A percentile compares a stretch with the other conserved stretches of the same genome.
phyloP scores from a whole-genome alignment of 768 basidiomycete genomes.

The Brasilioporus rufonigricans region DNA sequence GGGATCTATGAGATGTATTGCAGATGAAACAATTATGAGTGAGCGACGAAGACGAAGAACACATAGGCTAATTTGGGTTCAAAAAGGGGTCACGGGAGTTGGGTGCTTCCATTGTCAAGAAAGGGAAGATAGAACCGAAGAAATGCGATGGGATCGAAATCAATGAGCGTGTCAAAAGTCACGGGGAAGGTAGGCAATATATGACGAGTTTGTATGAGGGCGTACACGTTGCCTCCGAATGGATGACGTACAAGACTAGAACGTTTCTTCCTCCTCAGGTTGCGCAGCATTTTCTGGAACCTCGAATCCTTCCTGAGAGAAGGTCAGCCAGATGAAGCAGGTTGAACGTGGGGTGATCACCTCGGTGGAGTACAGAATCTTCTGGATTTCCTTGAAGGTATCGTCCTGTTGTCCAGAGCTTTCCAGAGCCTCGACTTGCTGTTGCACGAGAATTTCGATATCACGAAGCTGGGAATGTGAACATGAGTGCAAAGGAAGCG shows the following conservation, averaged over 20 bases:
- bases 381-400: slow-evolving; percentile 76
- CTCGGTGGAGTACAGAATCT: slow-evolving; percentile 94
- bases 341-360: slow-evolving; percentile 41
- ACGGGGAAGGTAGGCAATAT: slow-evolving; percentile 2
- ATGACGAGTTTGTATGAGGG: slow-evolving; percentile 1
- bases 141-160: slow-evolving; percentile 11
- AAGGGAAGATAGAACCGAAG: slow-evolving; percentile 8
- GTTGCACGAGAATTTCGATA: slow-evolving; percentile 92
- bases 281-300: slow-evolving; percentile 63
- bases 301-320: slow-evolving; percentile 83
- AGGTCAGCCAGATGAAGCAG: slow-evolving; percentile 7
- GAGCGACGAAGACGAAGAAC: slow-evolving; percentile 17
- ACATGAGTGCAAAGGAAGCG: slow-evolving; percentile 4
- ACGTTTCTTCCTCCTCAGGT: slow-evolving; percentile 82
- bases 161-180: slow-evolving; percentile 18
- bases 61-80: slow-evolving; percentile 18
- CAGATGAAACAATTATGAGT: slow-evolving; percentile 27
- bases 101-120: slow-evolving; percentile 10
- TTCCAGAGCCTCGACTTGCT: slow-evolving; percentile 65
- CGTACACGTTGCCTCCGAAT: slow-evolving; percentile 7
- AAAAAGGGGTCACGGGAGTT: background rate
- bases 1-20: slow-evolving; percentile 27
- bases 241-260: slow-evolving; percentile 37
- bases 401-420: slow-evolving; percentile 54
- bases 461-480: slow-evolving; percentile 70